Percentiles rank a stretch among this genome's conserved stretches.
These are phyloP conservation scores for Anastatica hierochuntica DNA, from an alignment of 345 rosid species.

Conservation along the genomic window DNA sequence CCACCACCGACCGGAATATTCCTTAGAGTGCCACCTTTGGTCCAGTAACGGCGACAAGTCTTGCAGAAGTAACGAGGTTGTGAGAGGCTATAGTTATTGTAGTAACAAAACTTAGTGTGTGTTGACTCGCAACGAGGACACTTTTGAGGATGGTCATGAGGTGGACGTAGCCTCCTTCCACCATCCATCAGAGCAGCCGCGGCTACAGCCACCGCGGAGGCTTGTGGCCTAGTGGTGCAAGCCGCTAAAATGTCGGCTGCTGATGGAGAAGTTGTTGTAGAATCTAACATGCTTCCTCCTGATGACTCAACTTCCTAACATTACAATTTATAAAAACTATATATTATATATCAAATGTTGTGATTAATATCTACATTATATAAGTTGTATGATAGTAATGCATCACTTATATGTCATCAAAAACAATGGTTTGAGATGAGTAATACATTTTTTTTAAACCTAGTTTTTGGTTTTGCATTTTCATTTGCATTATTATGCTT, in stretches of 20 bases:
- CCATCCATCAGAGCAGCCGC: slow-evolving; percentile 56
- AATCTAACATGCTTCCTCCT: slow-evolving; percentile 27
- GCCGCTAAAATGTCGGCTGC: slow-evolving; percentile 67
- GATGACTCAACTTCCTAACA: slow-evolving; percentile 29
- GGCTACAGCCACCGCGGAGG: slow-evolving; percentile 35
- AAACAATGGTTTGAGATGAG: no score
- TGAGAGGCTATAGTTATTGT: slow-evolving; percentile 95
- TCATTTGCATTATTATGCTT: no score
- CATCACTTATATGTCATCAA: no score
- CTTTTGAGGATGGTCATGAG: slow-evolving; percentile 77
- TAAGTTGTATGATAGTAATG: no score
- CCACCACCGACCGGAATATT: slow-evolving; percentile 99
- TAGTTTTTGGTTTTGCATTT: no score
- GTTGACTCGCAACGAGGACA: slow-evolving; percentile 94
- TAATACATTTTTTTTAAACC: no score
- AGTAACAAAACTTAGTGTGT: slow-evolving; percentile 93
- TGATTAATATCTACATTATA: background rate
- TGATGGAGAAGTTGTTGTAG: slow-evolving; percentile 58
- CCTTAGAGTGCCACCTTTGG: slow-evolving; percentile 87
- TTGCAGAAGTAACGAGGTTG: slow-evolving; percentile 99
- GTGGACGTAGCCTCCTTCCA: slow-evolving; percentile 87
- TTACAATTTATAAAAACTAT: background rate
- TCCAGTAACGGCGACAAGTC: slow-evolving; percentile 97
- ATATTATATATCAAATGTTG: background rate
- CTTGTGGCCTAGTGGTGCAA: slow-evolving; percentile 57